Evolutionary conservation across 2,329 filamentous ascomycete species (phyloP), one percentile per base, ranked within the genome.

Genomic region (Fusarium setosum): DNA sequence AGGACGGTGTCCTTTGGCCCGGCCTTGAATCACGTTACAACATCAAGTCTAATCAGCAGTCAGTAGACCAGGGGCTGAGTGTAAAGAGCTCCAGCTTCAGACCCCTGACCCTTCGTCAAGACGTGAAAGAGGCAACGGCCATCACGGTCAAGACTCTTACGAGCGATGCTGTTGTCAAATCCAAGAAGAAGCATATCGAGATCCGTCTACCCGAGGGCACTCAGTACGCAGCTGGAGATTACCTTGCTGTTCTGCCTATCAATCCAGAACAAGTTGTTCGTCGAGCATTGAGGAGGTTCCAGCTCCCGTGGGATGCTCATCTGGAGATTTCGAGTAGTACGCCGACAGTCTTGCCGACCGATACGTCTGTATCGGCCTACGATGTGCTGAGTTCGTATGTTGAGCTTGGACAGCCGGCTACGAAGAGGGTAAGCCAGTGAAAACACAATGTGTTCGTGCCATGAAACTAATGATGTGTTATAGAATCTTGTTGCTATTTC

Each of bases 1-100:
- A 88, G 61, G 88, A 92, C 63, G 80, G 83, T 3, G 72, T 77
- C 3, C 69, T 64, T 6, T 48, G 44, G 44, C 44, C 44, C 21
- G 44, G 26, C 8, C 44, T 48, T 4, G 44, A 48, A 18, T 26
- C 44, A 6, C 44, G 29, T 4, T 48, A 48, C 29, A 48, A 34
- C 5, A 4, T 26, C 4, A 26, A 48, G 15, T 12, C 18, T 4
- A 17, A 34, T 4, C 32, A 23, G 20, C n/a, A 4, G 32, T 48
- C 29, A 4, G 11, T 13, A 8, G 29, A 23, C 2, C 32, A 34
- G 18, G 44, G 44, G 3, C 8, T 48, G 20, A 48, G 29, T 1
- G 44, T 48, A 7, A 48, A 48, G 6, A 48, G 44, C 9, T 48
- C 44, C 4, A 48, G 21, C 20, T 34, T 48, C 4, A 48, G 44